These are phyloP conservation scores for Aspergillus kassunensis DNA, from an alignment of 495 filamentous ascomycete species.

Conservation along the genomic window DNA sequence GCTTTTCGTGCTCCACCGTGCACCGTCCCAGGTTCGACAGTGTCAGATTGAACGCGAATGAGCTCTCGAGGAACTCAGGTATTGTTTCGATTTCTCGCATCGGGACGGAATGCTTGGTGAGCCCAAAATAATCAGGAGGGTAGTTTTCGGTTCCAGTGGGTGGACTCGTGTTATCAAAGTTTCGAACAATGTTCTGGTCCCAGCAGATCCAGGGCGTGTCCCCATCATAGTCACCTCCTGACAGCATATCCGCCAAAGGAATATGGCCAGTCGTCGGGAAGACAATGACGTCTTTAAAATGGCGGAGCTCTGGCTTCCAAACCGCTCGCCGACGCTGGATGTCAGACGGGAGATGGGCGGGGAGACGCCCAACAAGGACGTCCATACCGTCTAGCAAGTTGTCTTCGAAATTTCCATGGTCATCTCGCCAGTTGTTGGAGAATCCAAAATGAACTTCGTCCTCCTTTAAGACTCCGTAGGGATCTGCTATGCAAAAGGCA, in stretches of 20 bases:
- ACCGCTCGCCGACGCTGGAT: slow-evolving; percentile 68
- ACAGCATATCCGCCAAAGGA: slow-evolving; percentile 75
- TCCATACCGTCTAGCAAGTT: slow-evolving; percentile 63
- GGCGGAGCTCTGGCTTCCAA: slow-evolving; percentile 62
- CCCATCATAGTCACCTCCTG: slow-evolving; percentile 93
- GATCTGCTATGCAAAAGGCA: slow-evolving; percentile 79
- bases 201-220: slow-evolving; percentile 90
- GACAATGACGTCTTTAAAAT: slow-evolving; percentile 82
- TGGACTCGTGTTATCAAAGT: slow-evolving; percentile 68
- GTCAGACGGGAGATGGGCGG: slow-evolving; percentile 76
- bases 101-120: slow-evolving; percentile 52
- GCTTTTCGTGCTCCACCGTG: slow-evolving; percentile 67
- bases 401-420: slow-evolving; percentile 56
- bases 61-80: slow-evolving; percentile 47
- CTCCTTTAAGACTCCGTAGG: slow-evolving; percentile 62
- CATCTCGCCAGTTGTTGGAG: slow-evolving; percentile 56
- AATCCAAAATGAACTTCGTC: slow-evolving; percentile 79
- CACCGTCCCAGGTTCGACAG: slow-evolving; percentile 66
- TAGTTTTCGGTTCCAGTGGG: slow-evolving; percentile 37
- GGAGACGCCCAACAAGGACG: slow-evolving; percentile 79
- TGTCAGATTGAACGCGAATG: slow-evolving; percentile 63
- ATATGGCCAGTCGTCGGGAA: slow-evolving; percentile 69
- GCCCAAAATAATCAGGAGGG: slow-evolving; percentile 49
- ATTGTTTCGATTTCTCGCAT: slow-evolving; percentile 29
- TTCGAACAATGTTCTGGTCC: slow-evolving; percentile 69